These are phyloP conservation scores for Metschnikowia cerradonensis DNA, from an alignment of 805 yeast species.

Conservation along the genomic window DNA sequence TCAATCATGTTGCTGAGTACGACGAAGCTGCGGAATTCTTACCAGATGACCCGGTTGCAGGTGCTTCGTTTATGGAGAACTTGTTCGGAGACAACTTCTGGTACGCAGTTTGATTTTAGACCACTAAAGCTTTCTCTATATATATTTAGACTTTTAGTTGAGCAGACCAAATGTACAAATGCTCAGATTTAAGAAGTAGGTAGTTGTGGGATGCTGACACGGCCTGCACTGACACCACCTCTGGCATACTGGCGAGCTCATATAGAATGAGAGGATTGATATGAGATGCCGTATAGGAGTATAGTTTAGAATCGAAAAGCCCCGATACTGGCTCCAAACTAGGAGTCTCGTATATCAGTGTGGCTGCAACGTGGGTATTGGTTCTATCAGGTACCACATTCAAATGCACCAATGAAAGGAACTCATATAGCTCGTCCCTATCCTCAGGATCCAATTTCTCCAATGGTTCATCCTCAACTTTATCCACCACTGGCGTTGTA, in stretches of 20 bases:
- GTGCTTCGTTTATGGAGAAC: constrained; percentile 12
- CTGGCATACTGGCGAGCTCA: constrained; percentile 2
- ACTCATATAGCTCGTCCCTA: constrained; percentile 12
- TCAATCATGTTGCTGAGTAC: not conserved
- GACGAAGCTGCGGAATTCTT: constrained; percentile 1
- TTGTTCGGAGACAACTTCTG: constrained; percentile 5
- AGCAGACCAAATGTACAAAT: constrained; percentile 2
- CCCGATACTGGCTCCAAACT: not conserved
- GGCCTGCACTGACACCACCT: constrained; percentile 9
- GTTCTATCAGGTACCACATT: constrained; percentile 12
- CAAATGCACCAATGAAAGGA: constrained; percentile 13
- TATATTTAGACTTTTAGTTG: not conserved
- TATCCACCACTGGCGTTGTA: not conserved
- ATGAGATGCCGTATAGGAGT: not conserved
- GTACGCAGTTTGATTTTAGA: not conserved
- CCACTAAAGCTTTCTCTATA: not conserved
- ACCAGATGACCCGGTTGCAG: constrained; percentile 5
- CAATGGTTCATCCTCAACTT: no score
- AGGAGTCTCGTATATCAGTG: constrained; percentile 10
- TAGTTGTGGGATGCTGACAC: not conserved
- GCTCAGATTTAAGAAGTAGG: not conserved
- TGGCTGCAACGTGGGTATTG: constrained; percentile 11
- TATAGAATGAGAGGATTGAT: constrained; percentile 7
- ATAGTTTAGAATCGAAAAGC: not conserved
- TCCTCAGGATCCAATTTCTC: not conserved